Percentiles rank a stretch among this genome's conserved stretches.
phyloP scores from a whole-genome alignment of 768 basidiomycete genomes.

The Daedaleopsis sinensis region DNA sequence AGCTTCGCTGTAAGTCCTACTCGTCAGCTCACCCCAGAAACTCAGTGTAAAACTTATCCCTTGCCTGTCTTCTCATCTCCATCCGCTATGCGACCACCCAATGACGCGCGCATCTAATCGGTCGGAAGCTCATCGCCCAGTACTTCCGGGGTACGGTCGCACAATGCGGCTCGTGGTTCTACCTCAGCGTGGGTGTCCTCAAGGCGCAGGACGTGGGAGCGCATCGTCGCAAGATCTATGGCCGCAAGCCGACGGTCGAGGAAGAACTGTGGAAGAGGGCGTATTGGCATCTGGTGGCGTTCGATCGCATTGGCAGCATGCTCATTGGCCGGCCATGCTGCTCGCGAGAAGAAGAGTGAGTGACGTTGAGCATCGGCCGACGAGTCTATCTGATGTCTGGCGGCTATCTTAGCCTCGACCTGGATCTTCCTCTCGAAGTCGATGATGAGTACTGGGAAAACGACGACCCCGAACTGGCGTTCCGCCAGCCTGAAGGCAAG shows the following conservation, averaged over 20 bases:
- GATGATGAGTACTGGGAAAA: slow-evolving; percentile 62
- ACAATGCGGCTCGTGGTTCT: slow-evolving; percentile 47
- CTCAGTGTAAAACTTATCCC: slow-evolving; percentile 2
- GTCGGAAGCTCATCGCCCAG: slow-evolving; percentile 49
- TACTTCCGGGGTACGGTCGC: slow-evolving; percentile 50
- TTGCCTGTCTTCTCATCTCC: slow-evolving; percentile 2
- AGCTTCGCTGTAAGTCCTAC: slow-evolving; percentile 47
- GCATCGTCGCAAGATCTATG: slow-evolving; percentile 44
- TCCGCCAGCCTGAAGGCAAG: slow-evolving; percentile 50
- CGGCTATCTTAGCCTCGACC: slow-evolving; percentile 54
- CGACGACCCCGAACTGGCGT: slow-evolving; percentile 41
- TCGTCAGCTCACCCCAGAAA: neutral
- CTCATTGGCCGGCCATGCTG: slow-evolving; percentile 58
- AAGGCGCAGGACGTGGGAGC: slow-evolving; percentile 63
- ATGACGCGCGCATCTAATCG: neutral
- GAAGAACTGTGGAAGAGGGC: slow-evolving; percentile 55
- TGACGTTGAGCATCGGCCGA: neutral
- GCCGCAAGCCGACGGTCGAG: slow-evolving; percentile 36
- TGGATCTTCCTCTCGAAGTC: slow-evolving; percentile 59
- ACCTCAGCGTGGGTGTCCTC: slow-evolving; percentile 39
- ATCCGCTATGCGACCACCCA: neutral
- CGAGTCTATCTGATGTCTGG: slow-evolving; percentile 13
- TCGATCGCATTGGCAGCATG: slow-evolving; percentile 59
- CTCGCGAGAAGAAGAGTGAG: slow-evolving; percentile 68
- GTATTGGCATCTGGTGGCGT: slow-evolving; percentile 58